Evolutionary conservation across 2,329 filamentous ascomycete genomes (phyloP).

Genomic region (Alternaria alternata): DNA sequence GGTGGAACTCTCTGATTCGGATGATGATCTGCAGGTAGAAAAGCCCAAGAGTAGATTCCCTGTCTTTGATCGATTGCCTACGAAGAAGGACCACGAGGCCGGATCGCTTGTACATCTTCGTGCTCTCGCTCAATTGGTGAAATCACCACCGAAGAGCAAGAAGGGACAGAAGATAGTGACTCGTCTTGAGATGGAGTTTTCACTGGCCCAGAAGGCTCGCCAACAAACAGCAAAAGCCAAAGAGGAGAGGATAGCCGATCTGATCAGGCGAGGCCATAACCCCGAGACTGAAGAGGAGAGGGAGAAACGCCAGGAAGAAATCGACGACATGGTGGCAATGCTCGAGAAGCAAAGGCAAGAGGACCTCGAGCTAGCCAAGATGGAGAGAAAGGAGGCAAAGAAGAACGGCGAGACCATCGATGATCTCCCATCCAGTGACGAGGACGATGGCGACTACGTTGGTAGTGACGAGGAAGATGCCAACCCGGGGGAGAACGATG

Average conservation of each 20-base stretch:
- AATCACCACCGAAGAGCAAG: conserved; percentile 62
- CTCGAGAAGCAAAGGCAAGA: conserved; percentile 84
- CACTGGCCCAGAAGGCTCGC: conserved; percentile 74
- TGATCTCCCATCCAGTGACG: conserved; percentile 59
- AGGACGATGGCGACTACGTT: conserved; percentile 63
- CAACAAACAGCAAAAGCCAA: conserved; percentile 82
- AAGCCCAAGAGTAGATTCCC: conserved; percentile 48
- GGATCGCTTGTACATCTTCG: conserved; percentile 73
- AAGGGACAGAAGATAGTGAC: conserved; percentile 68
- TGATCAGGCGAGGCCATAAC: conserved; percentile 80
- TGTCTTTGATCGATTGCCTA: conserved; percentile 74
- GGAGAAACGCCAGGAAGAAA: conserved; percentile 79
- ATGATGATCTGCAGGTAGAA: conserved; percentile 73
- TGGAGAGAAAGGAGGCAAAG: conserved; percentile 78
- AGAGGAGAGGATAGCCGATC: conserved; percentile 76
- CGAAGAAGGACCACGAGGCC: conserved; percentile 68
- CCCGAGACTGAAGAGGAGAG: conserved; percentile 88
- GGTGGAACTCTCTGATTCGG: conserved; percentile 58
- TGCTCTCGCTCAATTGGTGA: conserved; percentile 75
- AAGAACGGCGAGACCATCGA: conserved; percentile 60
- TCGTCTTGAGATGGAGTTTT: conserved; percentile 71
- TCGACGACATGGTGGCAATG: conserved; percentile 75
- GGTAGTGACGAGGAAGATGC: conserved; percentile 58
- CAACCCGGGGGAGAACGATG: conserved; percentile 49
- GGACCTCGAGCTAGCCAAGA: conserved; percentile 77